Evolutionary conservation across 2,329 filamentous ascomycete genomes (phyloP).

Genomic region (Aschersonia sp.): DNA sequence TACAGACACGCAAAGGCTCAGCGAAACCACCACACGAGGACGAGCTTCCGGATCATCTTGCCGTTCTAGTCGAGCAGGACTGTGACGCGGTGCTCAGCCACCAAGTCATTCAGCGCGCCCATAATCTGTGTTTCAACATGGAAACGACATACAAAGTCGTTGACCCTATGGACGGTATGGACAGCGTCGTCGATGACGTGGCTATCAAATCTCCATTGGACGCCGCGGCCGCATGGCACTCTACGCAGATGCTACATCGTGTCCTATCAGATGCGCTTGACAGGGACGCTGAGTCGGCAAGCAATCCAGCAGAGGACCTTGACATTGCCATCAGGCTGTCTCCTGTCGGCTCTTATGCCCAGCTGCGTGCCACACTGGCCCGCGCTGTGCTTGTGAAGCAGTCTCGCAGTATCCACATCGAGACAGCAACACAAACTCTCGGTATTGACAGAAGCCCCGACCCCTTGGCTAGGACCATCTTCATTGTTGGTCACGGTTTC

Average conservation of each 20-base stretch:
- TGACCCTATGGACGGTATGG: slow-evolving; percentile 56
- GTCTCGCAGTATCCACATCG: slow-evolving; percentile 41
- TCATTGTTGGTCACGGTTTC: slow-evolving; percentile 30
- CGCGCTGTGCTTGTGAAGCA: slow-evolving; percentile 41
- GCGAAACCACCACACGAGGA: slow-evolving; percentile 37
- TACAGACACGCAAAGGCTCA: slow-evolving; percentile 24
- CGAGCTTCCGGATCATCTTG: slow-evolving; percentile 59
- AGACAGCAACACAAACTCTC: slow-evolving; percentile 38
- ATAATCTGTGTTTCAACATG: slow-evolving; percentile 80
- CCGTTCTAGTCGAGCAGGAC: slow-evolving; percentile 60
- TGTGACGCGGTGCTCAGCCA: slow-evolving; percentile 72
- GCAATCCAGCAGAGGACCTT: slow-evolving; percentile 29
- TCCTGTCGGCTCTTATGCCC: slow-evolving; percentile 63
- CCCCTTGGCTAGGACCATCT: slow-evolving; percentile 13
- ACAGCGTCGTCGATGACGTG: slow-evolving; percentile 71
- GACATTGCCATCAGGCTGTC: slow-evolving; percentile 58
- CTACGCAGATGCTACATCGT: slow-evolving; percentile 56
- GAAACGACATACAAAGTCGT: slow-evolving; percentile 54
- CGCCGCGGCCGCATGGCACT: slow-evolving; percentile 85
- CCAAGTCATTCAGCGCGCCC: slow-evolving; percentile 67
- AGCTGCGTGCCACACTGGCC: slow-evolving; percentile 43
- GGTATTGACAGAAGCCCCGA: slow-evolving; percentile 13
- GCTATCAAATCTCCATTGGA: slow-evolving; percentile 79
- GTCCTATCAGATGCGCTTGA: slow-evolving; percentile 51
- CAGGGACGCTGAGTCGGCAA: slow-evolving; percentile 22